Conservation (phyloP, 768 basidiomycete genomes). For the Agaricus sinodeliciosus region DNA sequence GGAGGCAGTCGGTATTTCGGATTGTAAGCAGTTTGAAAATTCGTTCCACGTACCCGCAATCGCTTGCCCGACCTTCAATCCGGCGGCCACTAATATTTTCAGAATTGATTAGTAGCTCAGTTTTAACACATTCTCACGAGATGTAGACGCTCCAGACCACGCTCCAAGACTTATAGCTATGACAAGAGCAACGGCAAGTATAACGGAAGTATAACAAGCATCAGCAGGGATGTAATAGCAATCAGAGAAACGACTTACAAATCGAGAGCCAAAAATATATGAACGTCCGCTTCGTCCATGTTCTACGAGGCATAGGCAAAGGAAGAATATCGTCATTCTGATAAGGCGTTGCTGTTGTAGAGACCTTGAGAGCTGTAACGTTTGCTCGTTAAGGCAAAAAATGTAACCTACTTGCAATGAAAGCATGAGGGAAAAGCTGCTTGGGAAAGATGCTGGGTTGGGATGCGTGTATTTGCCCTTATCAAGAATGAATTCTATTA, state of each 20-base stretch:
- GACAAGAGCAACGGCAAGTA: not conserved
- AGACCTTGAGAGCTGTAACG: not conserved
- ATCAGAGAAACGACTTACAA: not conserved
- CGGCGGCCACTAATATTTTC: not conserved
- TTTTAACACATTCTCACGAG: not conserved
- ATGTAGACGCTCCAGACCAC: conserved; percentile 3
- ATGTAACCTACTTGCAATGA: not conserved
- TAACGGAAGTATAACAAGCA: too few species aligned
- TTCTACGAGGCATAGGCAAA: not conserved
- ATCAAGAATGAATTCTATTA: not conserved
- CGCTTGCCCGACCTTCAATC: conserved; percentile 3
- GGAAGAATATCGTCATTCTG: conserved; percentile 7
- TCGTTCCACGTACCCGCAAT: not conserved
- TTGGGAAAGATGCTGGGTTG: not conserved
- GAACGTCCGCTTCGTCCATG: conserved; percentile 4
- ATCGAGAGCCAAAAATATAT: conserved; percentile 5
- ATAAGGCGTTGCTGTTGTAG: not conserved
- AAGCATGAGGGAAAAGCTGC: not conserved
- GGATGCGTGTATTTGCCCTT: not conserved
- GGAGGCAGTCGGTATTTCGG: not conserved
- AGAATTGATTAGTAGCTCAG: not conserved
- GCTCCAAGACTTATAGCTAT: not conserved
- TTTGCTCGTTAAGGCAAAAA: not conserved
- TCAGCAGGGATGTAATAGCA: too few species aligned
- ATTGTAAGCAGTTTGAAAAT: not conserved